Evolutionary conservation across 768 basidiomycete species (phyloP), one percentile per base, ranked within the genome.

Genomic region (Boletus rubropictus): DNA sequence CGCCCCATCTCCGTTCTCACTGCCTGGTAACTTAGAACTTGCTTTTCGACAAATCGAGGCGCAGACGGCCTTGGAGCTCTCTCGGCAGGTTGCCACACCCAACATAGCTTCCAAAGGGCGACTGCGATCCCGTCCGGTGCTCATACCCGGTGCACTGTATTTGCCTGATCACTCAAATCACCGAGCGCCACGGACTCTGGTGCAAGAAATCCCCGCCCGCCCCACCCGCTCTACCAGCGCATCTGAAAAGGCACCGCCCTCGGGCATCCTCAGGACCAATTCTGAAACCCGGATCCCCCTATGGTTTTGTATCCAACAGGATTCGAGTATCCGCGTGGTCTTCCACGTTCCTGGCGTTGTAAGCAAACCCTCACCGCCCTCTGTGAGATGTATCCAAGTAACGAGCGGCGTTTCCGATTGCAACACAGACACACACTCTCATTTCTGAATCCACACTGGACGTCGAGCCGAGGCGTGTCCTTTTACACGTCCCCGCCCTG

Each of bases 61-160:
- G 0, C 81, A 84, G 51, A 73, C 77, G 7, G 58, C 71, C 4
- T 58, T 87, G n/a, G 53, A 70, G 0, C 74, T 89, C 36, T 86
- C 87, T 1, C 78, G 86, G 20, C 72, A 78, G 39, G 79, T 90
- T 50, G 76, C 75, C 20, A 84, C 77, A 0, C 88, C 88, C 5
- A 91, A 90, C 63, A 86, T 91, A 43, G 66, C 75, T 3, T 80
- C 81, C 43, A 91, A 90, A 62, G 88, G 88, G n/a, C 77, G 73
- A 55, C 75, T 83, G 2, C 57, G 60, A 22, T 73, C 80, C 12
- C 79, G 86, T 28, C 75, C 73, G 11, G 80, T 80, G 1, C 60
- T 70, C 34, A 70, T 89, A 21, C 83, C 84, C 5, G 54, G 70
- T 17, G 55, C 67, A 5, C 64, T 80, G 18, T 70, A 69, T 46